Evolutionary conservation across 2,329 filamentous ascomycete genomes (phyloP).

Genomic region (Corniculantispora saksenae): DNA sequence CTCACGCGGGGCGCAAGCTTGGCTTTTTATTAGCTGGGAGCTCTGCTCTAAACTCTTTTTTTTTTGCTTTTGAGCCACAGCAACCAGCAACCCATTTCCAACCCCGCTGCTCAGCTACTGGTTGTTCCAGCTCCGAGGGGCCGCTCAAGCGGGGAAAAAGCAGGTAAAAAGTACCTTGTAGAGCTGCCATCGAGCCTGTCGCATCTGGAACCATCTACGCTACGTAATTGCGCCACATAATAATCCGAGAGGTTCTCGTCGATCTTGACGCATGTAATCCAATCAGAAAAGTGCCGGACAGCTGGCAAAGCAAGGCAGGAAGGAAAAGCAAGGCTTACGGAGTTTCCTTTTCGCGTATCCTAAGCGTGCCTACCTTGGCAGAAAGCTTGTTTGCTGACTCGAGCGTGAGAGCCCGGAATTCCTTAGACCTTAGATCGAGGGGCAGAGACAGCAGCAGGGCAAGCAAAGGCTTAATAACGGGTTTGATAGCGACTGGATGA

Average conservation of each 20-base stretch:
- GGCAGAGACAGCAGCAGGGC: too few relatives aligned
- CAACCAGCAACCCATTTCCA: neutral
- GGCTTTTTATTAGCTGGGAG: neutral
- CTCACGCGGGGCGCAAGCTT: neutral
- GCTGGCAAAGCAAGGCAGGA: neutral
- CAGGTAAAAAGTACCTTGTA: neutral
- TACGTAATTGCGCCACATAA: neutral
- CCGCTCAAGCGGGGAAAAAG: neutral
- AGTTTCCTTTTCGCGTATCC: too few relatives aligned
- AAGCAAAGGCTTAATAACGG: too few relatives aligned
- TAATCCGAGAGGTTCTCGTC: neutral
- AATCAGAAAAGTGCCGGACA: neutral
- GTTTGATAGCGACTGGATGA: too few relatives aligned
- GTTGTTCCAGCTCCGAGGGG: neutral
- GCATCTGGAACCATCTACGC: neutral
- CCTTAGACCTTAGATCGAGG: too few relatives aligned
- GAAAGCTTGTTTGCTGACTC: too few relatives aligned
- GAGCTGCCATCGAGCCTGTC: neutral
- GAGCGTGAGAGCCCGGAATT: too few relatives aligned
- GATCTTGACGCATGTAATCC: neutral
- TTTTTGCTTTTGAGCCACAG: neutral
- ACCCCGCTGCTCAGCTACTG: too few relatives aligned
- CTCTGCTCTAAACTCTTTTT: neutral
- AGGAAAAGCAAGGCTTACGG: too few relatives aligned
- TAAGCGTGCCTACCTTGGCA: too few relatives aligned